phyloP scores from a whole-genome alignment of 768 basidiomycete species.

The Amanita rimosa region DNA sequence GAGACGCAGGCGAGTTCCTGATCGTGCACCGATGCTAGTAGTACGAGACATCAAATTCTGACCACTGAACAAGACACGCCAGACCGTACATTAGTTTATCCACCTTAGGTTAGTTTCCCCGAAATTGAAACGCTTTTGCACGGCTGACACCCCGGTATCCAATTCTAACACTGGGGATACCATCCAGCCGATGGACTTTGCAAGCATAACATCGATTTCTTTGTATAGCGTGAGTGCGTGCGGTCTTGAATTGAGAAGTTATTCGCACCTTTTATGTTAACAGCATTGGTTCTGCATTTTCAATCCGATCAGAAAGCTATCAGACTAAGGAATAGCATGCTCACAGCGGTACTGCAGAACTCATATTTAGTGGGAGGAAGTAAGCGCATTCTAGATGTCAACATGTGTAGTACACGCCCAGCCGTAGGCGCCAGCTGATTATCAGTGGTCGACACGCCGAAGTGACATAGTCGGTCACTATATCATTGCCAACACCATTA shows the following conservation, averaged over 20 bases:
- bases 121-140: not conserved
- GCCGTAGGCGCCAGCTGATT: too few relatives aligned
- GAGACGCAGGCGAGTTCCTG: too few relatives aligned
- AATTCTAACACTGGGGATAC: not conserved
- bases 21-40: too few relatives aligned
- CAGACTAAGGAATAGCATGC: not conserved
- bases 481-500: too few relatives aligned
- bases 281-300: not conserved
- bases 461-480: too few relatives aligned
- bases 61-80: not conserved
- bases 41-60: not conserved
- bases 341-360: not conserved
- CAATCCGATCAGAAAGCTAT: not conserved
- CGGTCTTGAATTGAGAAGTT: not conserved
- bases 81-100: not conserved
- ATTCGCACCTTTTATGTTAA: not conserved
- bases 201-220: not conserved
- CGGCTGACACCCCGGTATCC: not conserved
- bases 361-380: too few relatives aligned
- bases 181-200: not conserved
- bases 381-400: too few relatives aligned
- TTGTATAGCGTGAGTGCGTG: not conserved
- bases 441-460: too few relatives aligned
- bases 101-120: not conserved
- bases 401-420: too few relatives aligned